These are phyloP conservation scores for Artemisia annua DNA, from an alignment of 129 eudicot genomes.

Conservation along the genomic window DNA sequence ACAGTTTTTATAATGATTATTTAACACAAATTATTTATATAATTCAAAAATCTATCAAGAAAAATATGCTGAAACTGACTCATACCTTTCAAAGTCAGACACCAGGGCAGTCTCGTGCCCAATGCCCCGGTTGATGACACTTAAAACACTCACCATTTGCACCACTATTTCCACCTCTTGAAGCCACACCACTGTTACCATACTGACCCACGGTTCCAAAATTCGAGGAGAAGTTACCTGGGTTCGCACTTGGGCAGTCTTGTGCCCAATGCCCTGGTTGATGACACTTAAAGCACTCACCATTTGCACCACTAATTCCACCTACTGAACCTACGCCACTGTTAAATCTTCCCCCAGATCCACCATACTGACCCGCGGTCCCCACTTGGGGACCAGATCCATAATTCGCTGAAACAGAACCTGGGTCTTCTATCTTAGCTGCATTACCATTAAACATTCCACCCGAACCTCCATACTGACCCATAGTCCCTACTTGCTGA, in stretches of 20 bases:
- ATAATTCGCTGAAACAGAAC: no score
- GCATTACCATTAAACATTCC: no score
- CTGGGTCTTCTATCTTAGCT: no score
- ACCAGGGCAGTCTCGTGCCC: slow-evolving; percentile 69
- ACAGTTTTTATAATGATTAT: no score
- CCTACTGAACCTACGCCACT: no score
- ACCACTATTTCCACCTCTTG: slow-evolving; percentile 23
- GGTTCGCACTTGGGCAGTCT: not conserved
- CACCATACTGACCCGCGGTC: slow-evolving; percentile 40
- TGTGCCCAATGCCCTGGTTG: not conserved
- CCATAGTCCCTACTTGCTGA: slow-evolving; percentile 29
- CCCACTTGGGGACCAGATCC: slow-evolving; percentile 11
- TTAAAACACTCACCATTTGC: slow-evolving; percentile 50
- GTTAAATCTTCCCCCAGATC: slow-evolving; percentile 27
- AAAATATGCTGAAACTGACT: slow-evolving; percentile 32
- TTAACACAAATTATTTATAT: no score
- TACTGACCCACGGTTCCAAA: slow-evolving; percentile 21
- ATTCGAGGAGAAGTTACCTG: not conserved
- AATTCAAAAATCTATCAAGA: not conserved
- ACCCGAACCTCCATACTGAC: not conserved
- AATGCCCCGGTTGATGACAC: slow-evolving; percentile 72
- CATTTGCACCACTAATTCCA: not conserved
- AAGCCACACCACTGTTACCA: slow-evolving; percentile 24
- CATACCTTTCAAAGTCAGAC: slow-evolving; percentile 35
- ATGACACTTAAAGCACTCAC: not conserved